These are phyloP conservation scores for Coniferiporia sulphurascens DNA, from an alignment of 1,284 basidiomycete genomes.

Conservation along the genomic window DNA sequence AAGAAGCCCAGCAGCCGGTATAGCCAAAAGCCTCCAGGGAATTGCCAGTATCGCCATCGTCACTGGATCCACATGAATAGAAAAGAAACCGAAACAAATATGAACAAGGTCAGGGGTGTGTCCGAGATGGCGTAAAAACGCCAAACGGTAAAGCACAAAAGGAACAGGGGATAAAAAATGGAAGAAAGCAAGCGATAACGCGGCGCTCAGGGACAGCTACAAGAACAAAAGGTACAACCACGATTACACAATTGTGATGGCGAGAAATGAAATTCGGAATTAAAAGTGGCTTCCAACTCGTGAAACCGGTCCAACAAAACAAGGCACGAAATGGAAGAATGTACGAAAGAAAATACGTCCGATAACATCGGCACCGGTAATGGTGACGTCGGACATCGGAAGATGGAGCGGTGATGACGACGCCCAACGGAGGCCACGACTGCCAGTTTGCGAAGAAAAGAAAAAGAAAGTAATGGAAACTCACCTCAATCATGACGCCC, in stretches of 20 bases:
- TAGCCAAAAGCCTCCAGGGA: not conserved
- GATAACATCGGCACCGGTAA: not conserved
- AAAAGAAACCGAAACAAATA: not conserved
- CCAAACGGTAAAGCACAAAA: no score
- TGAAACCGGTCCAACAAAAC: no score
- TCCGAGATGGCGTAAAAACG: no score
- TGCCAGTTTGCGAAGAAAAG: not conserved
- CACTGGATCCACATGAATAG: not conserved
- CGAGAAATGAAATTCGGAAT: no score
- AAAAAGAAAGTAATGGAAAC: constrained; percentile 25
- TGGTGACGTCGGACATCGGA: not conserved
- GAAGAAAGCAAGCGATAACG: no score
- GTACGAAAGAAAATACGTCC: not conserved
- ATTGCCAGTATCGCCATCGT: not conserved
- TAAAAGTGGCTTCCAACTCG: no score
- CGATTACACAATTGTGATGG: no score
- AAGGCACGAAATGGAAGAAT: not conserved
- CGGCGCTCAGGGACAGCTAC: no score
- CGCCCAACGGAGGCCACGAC: constrained; percentile 14
- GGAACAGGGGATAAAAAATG: no score
- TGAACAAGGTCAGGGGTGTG: not conserved
- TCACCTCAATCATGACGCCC: constrained; percentile 90
- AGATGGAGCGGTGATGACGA: not conserved
- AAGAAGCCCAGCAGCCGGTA: not conserved
- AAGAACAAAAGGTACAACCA: no score